phyloP scores from a whole-genome alignment of 2,329 filamentous ascomycete genomes.

The Pseudogymnoascus sp. region DNA sequence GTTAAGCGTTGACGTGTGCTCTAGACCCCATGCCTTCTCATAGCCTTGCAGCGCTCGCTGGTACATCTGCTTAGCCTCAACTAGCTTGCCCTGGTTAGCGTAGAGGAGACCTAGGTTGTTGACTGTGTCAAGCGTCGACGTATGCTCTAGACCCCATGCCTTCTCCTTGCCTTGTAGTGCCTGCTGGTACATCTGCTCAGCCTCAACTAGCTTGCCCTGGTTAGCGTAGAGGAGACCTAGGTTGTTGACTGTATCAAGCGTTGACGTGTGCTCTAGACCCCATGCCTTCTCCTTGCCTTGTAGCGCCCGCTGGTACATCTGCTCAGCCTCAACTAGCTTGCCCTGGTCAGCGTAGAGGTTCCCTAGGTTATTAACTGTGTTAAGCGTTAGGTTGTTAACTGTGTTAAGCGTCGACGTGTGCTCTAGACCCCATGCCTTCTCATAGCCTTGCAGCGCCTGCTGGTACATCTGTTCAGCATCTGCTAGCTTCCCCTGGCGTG shows the following conservation, averaged over 20 bases:
- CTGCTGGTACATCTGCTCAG: slow-evolving; percentile 21
- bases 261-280: no score
- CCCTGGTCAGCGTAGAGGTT: no score
- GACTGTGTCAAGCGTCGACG: slow-evolving; percentile 10
- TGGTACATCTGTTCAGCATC: no score
- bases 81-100: slow-evolving; percentile 14
- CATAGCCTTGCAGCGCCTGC: no score
- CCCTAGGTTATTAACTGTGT: no score
- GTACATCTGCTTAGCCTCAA: slow-evolving; percentile 18
- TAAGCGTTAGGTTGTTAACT: no score
- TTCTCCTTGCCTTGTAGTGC: slow-evolving; percentile 17
- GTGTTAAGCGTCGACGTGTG: no score
- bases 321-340: no score
- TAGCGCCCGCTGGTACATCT: slow-evolving; percentile 28
- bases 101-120: slow-evolving; percentile 18
- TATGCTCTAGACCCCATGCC: slow-evolving; percentile 12
- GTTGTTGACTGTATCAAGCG: no score
- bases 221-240: not conserved
- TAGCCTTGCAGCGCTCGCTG: slow-evolving; percentile 13
- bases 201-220: slow-evolving; percentile 10
- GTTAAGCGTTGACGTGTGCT: slow-evolving; percentile 14
- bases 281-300: slow-evolving; percentile 21
- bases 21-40: slow-evolving; percentile 11
- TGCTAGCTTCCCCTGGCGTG: no score
- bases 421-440: no score